Evolutionary conservation across 2,329 filamentous ascomycete genomes (phyloP).

Genomic region (Penicillium hesseltinei): DNA sequence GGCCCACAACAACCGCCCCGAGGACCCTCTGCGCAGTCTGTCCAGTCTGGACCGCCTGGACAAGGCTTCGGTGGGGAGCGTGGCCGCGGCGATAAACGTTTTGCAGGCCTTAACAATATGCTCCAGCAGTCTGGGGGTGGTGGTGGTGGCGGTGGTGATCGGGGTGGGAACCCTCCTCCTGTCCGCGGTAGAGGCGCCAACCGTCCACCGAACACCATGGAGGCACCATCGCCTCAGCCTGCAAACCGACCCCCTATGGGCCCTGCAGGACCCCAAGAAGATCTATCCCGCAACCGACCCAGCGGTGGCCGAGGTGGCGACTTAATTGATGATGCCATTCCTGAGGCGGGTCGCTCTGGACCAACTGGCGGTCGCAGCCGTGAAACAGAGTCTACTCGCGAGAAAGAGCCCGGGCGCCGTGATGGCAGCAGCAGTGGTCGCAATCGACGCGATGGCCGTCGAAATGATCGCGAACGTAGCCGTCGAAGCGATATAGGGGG

Average conservation of each 20-base stretch:
- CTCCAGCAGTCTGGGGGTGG: constrained; percentile 43
- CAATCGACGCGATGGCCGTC: constrained; percentile 37
- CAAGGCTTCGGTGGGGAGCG: constrained; percentile 38
- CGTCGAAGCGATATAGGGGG: constrained; percentile 33
- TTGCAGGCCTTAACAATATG: constrained; percentile 48
- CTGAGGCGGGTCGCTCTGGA: constrained; percentile 35
- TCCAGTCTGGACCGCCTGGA: constrained; percentile 36
- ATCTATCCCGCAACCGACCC: constrained; percentile 30
- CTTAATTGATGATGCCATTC: constrained; percentile 33
- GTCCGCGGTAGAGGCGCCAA: constrained; percentile 42
- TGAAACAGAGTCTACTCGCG: constrained; percentile 27
- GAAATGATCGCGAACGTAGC: constrained; percentile 35
- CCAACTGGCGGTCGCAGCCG: constrained; percentile 26
- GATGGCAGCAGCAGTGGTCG: constrained; percentile 27
- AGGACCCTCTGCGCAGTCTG: constrained; percentile 38
- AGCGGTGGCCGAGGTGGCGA: constrained; percentile 32
- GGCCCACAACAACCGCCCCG: constrained; percentile 27
- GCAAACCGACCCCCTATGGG: constrained; percentile 34
- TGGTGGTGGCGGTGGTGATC: constrained; percentile 32
- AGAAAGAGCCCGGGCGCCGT: constrained; percentile 32
- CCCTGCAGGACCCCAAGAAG: constrained; percentile 29
- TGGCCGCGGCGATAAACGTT: constrained; percentile 47
- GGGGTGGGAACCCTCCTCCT: constrained; percentile 32
- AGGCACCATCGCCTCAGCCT: constrained; percentile 31
- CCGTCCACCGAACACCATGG: constrained; percentile 34